A percentile compares a stretch with the other conserved stretches of the same genome.
Conservation (phyloP, 2,329 filamentous ascomycete genomes). For the Fusarium euwallaceae region DNA sequence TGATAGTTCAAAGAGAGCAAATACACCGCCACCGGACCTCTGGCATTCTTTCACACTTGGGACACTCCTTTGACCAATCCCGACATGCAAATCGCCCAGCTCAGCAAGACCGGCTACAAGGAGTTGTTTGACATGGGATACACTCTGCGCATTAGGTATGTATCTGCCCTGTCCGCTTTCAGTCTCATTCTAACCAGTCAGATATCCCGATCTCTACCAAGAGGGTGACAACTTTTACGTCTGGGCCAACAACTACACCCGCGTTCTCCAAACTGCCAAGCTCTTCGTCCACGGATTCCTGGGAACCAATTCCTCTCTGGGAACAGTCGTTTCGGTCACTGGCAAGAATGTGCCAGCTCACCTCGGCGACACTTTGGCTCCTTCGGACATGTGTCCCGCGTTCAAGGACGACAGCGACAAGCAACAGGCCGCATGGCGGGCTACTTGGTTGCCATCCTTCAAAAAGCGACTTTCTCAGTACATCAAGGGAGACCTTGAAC, state of each 20-base stretch:
- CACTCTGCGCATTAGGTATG: constrained; percentile 59
- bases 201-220: constrained; percentile 63
- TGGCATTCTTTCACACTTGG: constrained; percentile 72
- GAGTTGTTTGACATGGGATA: constrained; percentile 71
- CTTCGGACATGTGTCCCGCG: constrained; percentile 72
- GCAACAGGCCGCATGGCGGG: constrained; percentile 62
- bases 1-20: constrained; percentile 64
- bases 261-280: constrained; percentile 72
- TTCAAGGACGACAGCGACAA: constrained; percentile 68
- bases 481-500: constrained; percentile 66
- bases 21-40: constrained; percentile 65
- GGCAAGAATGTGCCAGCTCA: constrained; percentile 63
- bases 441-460: constrained; percentile 65
- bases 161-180: fast-evolving
- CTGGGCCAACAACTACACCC: constrained; percentile 76
- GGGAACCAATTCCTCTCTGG: constrained; percentile 65
- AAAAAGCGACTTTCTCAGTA: constrained; percentile 66
- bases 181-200: constrained; percentile 14
- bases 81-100: constrained; percentile 67
- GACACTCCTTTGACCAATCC: constrained; percentile 68
- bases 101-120: constrained; percentile 73
- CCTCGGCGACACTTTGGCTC: constrained; percentile 72
- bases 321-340: constrained; percentile 70
- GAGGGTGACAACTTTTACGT: constrained; percentile 67
- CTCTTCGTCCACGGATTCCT: constrained; percentile 73